Percentiles rank a stretch among this genome's conserved stretches.
These are phyloP conservation scores for Parmales sp. DNA, from an alignment of 108 stramenopile species.

Conservation along the genomic window DNA sequence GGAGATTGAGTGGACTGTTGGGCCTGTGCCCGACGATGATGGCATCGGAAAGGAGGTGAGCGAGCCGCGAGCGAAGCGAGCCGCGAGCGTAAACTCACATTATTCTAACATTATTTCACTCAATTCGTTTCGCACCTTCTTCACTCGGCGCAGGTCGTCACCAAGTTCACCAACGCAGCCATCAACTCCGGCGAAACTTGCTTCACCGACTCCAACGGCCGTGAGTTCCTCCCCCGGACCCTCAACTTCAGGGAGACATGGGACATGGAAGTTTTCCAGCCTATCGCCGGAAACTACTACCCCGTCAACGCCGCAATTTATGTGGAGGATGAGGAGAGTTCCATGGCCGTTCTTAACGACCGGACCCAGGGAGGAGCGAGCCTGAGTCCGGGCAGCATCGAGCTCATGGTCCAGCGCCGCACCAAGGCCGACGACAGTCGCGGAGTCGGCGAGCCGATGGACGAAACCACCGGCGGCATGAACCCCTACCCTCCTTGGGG, in stretches of 20 bases:
- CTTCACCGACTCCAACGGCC: constrained; percentile 91
- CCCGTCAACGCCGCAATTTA: constrained; percentile 86
- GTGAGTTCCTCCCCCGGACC: constrained; percentile 72
- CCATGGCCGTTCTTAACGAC: constrained; percentile 66
- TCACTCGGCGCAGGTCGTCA: too few species aligned
- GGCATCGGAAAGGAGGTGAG: constrained; percentile 65
- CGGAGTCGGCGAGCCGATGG: constrained; percentile 65
- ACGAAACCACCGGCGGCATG: constrained; percentile 66
- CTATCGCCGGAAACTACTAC: constrained; percentile 89
- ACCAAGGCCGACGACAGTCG: constrained; percentile 56
- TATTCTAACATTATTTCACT: too few species aligned
- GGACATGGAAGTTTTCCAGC: constrained; percentile 62
- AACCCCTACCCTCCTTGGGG: constrained; percentile 68
- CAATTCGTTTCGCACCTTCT: too few species aligned
- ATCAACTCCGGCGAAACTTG: constrained; percentile 54
- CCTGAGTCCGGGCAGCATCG: constrained; percentile 62
- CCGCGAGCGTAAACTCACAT: too few species aligned
- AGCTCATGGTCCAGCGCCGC: constrained; percentile 89
- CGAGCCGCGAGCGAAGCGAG: too few species aligned
- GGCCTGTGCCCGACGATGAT: constrained; percentile 77
- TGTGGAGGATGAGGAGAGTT: constrained; percentile 52
- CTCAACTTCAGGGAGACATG: constrained; percentile 56
- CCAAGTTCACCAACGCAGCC: constrained; percentile 46
- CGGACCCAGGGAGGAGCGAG: constrained; percentile 81
- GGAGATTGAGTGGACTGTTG: constrained; percentile 82